phyloP scores from a whole-genome alignment of 495 filamentous ascomycete genomes.

The Chaetomium cochliodes region DNA sequence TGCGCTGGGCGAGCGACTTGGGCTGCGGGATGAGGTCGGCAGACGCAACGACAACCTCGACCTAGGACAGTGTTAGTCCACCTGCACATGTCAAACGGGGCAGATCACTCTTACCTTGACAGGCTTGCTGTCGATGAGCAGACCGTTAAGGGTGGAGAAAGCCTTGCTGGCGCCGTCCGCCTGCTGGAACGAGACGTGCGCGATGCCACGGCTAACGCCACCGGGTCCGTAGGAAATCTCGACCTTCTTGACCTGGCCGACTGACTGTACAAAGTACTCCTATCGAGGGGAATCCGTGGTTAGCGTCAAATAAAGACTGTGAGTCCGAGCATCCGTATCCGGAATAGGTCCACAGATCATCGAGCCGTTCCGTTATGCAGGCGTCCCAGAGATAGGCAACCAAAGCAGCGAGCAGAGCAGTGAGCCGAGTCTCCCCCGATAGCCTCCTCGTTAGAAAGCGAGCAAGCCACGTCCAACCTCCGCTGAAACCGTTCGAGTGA shows the following conservation, averaged over 20 bases:
- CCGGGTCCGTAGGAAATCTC: slow-evolving; percentile 89
- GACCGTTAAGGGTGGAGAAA: slow-evolving; percentile 74
- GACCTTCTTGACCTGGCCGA: slow-evolving; percentile 85
- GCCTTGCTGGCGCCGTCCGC: slow-evolving; percentile 78
- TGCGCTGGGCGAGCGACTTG: slow-evolving; percentile 82
- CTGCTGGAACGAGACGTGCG: slow-evolving; percentile 66
- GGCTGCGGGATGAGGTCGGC: slow-evolving; percentile 61
- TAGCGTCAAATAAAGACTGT: slow-evolving; percentile 34
- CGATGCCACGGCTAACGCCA: slow-evolving; percentile 85
- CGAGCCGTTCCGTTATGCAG: slow-evolving; percentile 8
- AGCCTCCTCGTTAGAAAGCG: slow-evolving; percentile 30
- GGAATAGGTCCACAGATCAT: slow-evolving; percentile 25
- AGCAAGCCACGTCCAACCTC: slow-evolving; percentile 28
- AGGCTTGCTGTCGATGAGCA: slow-evolving; percentile 81
- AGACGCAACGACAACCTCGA: slow-evolving; percentile 84
- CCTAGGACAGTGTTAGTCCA: slow-evolving; percentile 47
- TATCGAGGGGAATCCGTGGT: slow-evolving; percentile 53
- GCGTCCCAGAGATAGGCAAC: slow-evolving; percentile 12
- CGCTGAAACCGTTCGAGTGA: slow-evolving; percentile 26
- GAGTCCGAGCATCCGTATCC: slow-evolving; percentile 23
- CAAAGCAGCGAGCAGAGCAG: slow-evolving; percentile 41
- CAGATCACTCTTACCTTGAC: slow-evolving; percentile 68
- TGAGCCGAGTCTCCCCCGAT: slow-evolving; percentile 34
- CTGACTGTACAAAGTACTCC: slow-evolving; percentile 90
- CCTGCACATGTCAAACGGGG: too few species aligned